Evolutionary conservation across 2,329 filamentous ascomycete genomes (phyloP).

Genomic region (Amauroascus verrucosus): DNA sequence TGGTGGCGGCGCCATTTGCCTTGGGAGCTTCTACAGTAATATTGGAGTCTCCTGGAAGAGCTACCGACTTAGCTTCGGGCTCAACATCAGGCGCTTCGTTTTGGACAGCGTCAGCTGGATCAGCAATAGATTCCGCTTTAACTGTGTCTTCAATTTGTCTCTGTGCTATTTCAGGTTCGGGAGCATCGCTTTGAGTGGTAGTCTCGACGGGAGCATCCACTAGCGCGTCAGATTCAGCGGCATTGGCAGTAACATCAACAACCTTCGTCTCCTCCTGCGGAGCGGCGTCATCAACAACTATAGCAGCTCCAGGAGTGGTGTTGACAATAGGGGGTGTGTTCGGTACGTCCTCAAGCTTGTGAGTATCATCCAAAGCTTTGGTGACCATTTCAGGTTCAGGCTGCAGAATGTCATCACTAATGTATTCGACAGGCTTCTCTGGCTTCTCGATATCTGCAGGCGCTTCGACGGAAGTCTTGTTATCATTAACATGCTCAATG

Average conservation of each 20-base stretch:
- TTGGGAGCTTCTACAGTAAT: not conserved
- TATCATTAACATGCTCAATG: not conserved
- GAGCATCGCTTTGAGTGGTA: not conserved
- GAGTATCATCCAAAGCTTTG: not conserved
- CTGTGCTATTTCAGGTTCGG: not conserved
- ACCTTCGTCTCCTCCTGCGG: not conserved
- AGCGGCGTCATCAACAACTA: not conserved
- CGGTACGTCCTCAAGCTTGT: not conserved
- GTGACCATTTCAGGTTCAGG: not conserved
- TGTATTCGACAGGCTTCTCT: not conserved
- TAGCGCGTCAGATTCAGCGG: not conserved
- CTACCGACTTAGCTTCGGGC: not conserved
- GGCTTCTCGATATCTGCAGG: not conserved
- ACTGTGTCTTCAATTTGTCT: not conserved
- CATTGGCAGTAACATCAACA: not conserved
- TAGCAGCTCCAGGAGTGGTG: not conserved
- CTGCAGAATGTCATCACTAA: not conserved
- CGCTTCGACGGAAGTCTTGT: not conserved
- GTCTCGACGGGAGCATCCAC: not conserved
- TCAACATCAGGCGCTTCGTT: not conserved
- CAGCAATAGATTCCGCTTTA: not conserved
- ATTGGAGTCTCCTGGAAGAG: not conserved
- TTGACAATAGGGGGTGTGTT: not conserved
- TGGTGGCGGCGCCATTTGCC: conserved; percentile 2
- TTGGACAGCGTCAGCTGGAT: not conserved